phyloP scores from a whole-genome alignment of 1,284 basidiomycete species.

The Ganoderma lucidum region DNA sequence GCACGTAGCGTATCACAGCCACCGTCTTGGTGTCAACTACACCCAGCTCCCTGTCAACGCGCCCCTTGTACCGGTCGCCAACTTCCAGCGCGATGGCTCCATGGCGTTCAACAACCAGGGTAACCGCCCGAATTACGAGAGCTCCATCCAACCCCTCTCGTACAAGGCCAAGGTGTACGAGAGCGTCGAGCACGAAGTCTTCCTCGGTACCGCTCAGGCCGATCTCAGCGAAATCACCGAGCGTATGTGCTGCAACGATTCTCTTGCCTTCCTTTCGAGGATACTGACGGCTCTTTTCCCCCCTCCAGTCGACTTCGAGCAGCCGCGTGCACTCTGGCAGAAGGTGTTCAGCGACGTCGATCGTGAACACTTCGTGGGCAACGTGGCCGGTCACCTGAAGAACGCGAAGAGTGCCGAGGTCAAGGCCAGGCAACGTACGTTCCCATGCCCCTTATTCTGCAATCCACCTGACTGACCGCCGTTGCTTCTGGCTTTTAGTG shows the following conservation, averaged over 20 bases:
- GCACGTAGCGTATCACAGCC: slow-evolving; percentile 45
- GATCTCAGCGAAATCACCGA: slow-evolving; percentile 85
- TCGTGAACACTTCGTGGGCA: slow-evolving; percentile 76
- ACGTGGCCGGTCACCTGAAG: slow-evolving; percentile 80
- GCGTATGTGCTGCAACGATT: slow-evolving; percentile 53
- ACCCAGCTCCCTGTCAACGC: slow-evolving; percentile 90
- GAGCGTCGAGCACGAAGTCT: slow-evolving; percentile 73
- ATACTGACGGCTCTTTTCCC: neutral
- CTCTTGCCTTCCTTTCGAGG: neutral
- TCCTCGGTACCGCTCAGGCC: slow-evolving; percentile 74
- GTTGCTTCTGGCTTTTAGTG: slow-evolving; percentile 51
- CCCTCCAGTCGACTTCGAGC: slow-evolving; percentile 85
- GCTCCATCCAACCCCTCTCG: slow-evolving; percentile 69
- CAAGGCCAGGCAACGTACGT: slow-evolving; percentile 74
- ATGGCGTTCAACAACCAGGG: slow-evolving; percentile 84
- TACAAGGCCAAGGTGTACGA: slow-evolving; percentile 50
- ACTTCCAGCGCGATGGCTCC: slow-evolving; percentile 88
- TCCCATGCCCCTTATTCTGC: slow-evolving; percentile 1
- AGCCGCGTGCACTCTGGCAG: slow-evolving; percentile 82
- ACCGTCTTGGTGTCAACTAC: slow-evolving; percentile 89
- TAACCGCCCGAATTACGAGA: slow-evolving; percentile 86
- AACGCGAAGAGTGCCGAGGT: slow-evolving; percentile 71
- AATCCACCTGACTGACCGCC: slow-evolving; percentile 9
- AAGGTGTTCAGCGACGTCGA: slow-evolving; percentile 80
- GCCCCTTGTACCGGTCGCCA: slow-evolving; percentile 75